A percentile compares a stretch with the other conserved stretches of the same genome.
These are phyloP conservation scores for Clohesyomyces aquaticus DNA, from an alignment of 495 filamentous ascomycete genomes.

Conservation along the genomic window DNA sequence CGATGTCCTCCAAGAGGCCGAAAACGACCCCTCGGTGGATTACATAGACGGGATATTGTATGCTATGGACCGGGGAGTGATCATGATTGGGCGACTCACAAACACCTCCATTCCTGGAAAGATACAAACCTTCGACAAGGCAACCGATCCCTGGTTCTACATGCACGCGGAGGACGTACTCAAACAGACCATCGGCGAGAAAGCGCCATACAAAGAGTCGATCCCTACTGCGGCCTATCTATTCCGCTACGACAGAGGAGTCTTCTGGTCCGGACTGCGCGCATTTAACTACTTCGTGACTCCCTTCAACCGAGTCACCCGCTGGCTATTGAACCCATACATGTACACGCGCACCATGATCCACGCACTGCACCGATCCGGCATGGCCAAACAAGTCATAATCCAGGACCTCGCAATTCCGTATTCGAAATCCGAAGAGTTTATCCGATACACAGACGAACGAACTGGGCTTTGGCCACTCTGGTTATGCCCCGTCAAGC, in stretches of 20 bases:
- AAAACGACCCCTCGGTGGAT: conserved; percentile 44
- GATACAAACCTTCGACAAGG: conserved; percentile 37
- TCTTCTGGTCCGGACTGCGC: conserved; percentile 60
- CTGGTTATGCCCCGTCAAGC: conserved; percentile 62
- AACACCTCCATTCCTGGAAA: conserved; percentile 22
- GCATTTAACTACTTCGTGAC: conserved; percentile 60
- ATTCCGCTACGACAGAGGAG: conserved; percentile 67
- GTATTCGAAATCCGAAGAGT: conserved; percentile 49
- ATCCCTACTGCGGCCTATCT: conserved; percentile 62
- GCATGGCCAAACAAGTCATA: conserved; percentile 53
- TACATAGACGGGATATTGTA: conserved; percentile 55
- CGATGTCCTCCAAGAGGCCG: conserved; percentile 44
- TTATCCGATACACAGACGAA: conserved; percentile 53
- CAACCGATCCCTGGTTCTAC: conserved; percentile 62
- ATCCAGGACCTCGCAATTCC: conserved; percentile 65
- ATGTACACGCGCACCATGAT: conserved; percentile 67
- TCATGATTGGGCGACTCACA: conserved; percentile 57
- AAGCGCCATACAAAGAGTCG: conserved; percentile 46
- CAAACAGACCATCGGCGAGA: background rate
- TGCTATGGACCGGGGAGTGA: conserved; percentile 53
- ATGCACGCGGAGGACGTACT: conserved; percentile 50
- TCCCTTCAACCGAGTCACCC: conserved; percentile 59
- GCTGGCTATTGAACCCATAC: conserved; percentile 63
- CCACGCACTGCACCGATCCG: conserved; percentile 59
- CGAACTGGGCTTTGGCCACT: conserved; percentile 59